These are phyloP conservation scores for Paratrypanosoma confusum DNA, from an alignment of 208 protist species.

Conservation along the genomic window DNA sequence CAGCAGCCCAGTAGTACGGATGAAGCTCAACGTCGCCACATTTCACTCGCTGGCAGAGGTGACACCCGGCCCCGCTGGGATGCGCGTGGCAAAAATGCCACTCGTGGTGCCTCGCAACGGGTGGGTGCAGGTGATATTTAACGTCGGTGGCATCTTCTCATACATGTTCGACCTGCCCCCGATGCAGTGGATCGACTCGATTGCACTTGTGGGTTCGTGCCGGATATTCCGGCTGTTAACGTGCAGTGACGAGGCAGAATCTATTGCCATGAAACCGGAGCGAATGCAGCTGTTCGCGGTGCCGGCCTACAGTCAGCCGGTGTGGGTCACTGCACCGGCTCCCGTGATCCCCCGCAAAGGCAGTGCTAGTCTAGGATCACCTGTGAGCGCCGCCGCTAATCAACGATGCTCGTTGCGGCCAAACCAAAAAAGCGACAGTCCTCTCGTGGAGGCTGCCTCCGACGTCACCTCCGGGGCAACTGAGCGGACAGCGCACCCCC, in stretches of 20 bases:
- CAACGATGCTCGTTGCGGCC: too few relatives aligned
- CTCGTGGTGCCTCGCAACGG: constrained; percentile 63
- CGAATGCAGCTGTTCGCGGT: constrained; percentile 72
- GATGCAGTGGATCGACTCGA: constrained; percentile 49
- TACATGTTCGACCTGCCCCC: constrained; percentile 44
- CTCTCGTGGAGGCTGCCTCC: too few relatives aligned
- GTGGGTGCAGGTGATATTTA: constrained; percentile 82
- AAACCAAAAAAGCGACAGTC: too few relatives aligned
- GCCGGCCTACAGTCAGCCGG: constrained; percentile 62
- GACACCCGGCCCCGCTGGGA: constrained; percentile 16
- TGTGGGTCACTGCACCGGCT: constrained; percentile 39
- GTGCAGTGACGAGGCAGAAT: constrained; percentile 50
- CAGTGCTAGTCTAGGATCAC: constrained; percentile 3
- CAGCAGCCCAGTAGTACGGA: constrained; percentile 22
- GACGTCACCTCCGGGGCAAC: too few relatives aligned
- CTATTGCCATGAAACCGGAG: constrained; percentile 51
- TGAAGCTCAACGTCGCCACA: constrained; percentile 61
- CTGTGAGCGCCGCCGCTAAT: too few relatives aligned
- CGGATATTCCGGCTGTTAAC: constrained; percentile 29
- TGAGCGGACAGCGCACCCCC: too few relatives aligned
- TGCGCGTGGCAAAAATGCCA: constrained; percentile 38
- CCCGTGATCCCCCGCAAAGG: not conserved
- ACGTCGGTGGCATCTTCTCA: constrained; percentile 54
- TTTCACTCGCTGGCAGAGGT: constrained; percentile 30
- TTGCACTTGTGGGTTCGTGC: constrained; percentile 43